Percentiles rank a stretch among this genome's conserved stretches.
These are phyloP conservation scores for Picochlorum sp. DNA, from an alignment of 139 green algal genomes.

Conservation along the genomic window DNA sequence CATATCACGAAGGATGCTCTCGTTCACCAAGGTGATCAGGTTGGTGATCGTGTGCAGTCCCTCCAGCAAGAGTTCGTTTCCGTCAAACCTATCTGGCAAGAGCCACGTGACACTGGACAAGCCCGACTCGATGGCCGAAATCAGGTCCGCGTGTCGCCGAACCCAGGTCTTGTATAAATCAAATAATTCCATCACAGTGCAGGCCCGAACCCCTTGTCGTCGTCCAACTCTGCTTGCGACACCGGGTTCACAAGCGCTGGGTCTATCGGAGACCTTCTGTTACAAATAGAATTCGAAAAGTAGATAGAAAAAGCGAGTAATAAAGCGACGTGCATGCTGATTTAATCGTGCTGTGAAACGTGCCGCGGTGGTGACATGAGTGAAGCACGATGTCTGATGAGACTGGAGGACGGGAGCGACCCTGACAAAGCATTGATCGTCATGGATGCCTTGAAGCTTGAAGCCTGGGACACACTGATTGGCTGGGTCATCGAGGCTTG, in stretches of 20 bases:
- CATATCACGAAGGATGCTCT: constrained; percentile 23
- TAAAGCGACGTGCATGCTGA: too few species aligned
- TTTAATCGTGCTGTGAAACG: too few species aligned
- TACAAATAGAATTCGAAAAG: too few species aligned
- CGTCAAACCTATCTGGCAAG: constrained; percentile 41
- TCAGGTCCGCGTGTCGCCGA: constrained; percentile 2
- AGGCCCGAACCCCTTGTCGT: background rate
- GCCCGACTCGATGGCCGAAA: constrained; percentile 8
- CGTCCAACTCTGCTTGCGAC: background rate
- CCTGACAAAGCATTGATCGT: constrained; percentile 20
- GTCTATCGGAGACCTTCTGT: too few species aligned
- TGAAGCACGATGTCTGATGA: background rate
- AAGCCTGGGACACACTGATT: constrained; percentile 1
- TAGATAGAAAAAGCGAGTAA: too few species aligned
- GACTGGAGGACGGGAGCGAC: background rate
- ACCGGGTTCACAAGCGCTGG: too few species aligned
- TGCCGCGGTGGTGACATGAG: too few species aligned
- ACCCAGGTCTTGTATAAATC: constrained; percentile 11
- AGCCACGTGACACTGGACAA: constrained; percentile 43
- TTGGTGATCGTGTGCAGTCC: constrained; percentile 30
- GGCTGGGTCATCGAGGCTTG: background rate
- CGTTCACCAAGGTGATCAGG: constrained; percentile 32
- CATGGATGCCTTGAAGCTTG: constrained; percentile 19
- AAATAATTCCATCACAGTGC: background rate
- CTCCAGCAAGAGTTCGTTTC: constrained; percentile 34